phyloP scores from a whole-genome alignment of 1,284 basidiomycete genomes.

The Neonothopanus nambi region DNA sequence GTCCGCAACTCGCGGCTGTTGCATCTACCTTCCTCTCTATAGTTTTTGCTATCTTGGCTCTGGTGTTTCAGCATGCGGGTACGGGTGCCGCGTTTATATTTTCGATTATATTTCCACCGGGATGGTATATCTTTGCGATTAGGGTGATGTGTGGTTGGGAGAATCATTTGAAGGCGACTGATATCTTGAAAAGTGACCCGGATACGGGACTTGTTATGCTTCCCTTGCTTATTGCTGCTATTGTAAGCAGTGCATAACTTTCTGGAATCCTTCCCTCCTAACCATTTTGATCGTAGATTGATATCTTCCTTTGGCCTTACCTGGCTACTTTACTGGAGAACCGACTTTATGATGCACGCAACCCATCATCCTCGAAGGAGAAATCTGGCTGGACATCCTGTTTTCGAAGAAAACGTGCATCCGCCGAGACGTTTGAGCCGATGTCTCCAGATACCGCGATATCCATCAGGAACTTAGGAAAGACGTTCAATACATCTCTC shows the following conservation, averaged over 20 bases:
- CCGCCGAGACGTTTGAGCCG: conserved; percentile 8
- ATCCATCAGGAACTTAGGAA: conserved; percentile 58
- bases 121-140: conserved; percentile 74
- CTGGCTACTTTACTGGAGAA: conserved; percentile 62
- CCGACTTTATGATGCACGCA: conserved; percentile 60
- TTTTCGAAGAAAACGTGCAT: not conserved
- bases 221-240: conserved; percentile 60
- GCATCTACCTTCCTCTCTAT: conserved; percentile 65
- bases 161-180: conserved; percentile 50
- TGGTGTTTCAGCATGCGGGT: conserved; percentile 49
- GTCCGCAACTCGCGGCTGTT: conserved; percentile 73
- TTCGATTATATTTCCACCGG: conserved; percentile 72
- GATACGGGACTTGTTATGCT: conserved; percentile 57
- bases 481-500: conserved; percentile 51
- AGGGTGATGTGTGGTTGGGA: conserved; percentile 70
- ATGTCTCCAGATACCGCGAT: conserved; percentile 51
- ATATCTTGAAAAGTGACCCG: conserved; percentile 57
- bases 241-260: conserved; percentile 45
- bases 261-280: not conserved
- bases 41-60: conserved; percentile 67
- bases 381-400: not conserved
- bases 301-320: conserved; percentile 71
- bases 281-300: conserved; percentile 44
- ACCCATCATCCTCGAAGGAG: conserved; percentile 27
- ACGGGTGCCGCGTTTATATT: conserved; percentile 58